Conservation (phyloP, 176 grass and related monocot genomes). For the Paspalum vaginatum region DNA sequence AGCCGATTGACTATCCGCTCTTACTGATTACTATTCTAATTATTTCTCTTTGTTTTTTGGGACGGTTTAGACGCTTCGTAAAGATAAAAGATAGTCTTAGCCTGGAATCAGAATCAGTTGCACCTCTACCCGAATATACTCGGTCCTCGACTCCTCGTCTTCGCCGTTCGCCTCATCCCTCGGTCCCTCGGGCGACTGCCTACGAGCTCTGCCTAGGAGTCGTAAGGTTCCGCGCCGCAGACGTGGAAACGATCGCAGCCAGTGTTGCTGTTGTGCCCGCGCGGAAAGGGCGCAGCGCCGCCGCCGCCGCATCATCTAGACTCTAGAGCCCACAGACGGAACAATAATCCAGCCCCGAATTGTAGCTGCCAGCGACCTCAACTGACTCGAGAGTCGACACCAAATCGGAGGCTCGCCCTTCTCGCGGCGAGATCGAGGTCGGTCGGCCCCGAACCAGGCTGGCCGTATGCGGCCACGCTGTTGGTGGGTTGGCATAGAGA, state of each 20-base stretch:
- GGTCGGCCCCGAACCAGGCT: not conserved
- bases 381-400: not conserved
- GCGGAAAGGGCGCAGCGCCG: slow-evolving; percentile 1
- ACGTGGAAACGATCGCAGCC: not conserved
- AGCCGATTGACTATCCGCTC: too few species aligned
- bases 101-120: too few species aligned
- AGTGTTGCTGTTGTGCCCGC: not conserved
- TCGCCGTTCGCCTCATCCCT: too few species aligned
- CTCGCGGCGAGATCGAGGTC: not conserved
- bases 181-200: too few species aligned
- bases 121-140: too few species aligned
- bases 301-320: not conserved
- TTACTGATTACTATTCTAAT: too few species aligned
- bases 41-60: too few species aligned
- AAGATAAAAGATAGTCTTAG: too few species aligned
- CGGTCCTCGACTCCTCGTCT: too few species aligned
- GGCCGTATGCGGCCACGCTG: not conserved
- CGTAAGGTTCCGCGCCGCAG: too few species aligned
- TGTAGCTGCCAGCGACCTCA: not conserved
- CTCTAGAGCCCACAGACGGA: not conserved
- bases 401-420: not conserved
- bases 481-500: not conserved
- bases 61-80: too few species aligned
- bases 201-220: too few species aligned
- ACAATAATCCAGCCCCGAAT: not conserved